phyloP scores from a whole-genome alignment of 371 early-diverging fungal genomes.

The Mortierella sp. region DNA sequence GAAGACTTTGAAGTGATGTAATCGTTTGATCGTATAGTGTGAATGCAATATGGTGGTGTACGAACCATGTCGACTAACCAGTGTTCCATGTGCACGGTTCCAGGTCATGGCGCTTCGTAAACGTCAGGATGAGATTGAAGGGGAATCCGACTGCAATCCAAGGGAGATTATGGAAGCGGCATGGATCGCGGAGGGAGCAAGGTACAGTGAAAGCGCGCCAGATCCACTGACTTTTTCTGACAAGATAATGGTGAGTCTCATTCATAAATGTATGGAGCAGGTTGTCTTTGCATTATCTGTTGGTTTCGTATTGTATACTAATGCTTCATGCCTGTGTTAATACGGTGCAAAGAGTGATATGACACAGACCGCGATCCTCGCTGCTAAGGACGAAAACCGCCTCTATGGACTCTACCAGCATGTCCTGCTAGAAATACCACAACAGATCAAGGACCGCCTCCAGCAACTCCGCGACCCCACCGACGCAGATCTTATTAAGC shows the following conservation, averaged over 20 bases:
- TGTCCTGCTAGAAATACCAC: neutral
- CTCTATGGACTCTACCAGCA: conserved; percentile 24
- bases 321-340: too few relatives aligned
- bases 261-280: too few relatives aligned
- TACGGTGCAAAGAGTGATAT: conserved; percentile 9
- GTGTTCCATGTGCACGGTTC: too few relatives aligned
- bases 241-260: neutral
- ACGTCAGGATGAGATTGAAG: neutral
- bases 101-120: conserved; percentile 19
- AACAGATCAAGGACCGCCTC: conserved; percentile 1
- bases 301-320: too few relatives aligned
- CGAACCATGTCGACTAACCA: too few relatives aligned
- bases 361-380: conserved; percentile 2
- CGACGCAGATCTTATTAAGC: conserved; percentile 1
- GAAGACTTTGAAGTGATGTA: too few relatives aligned
- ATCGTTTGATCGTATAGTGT: too few relatives aligned
- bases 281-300: too few relatives aligned
- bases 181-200: conserved; percentile 1
- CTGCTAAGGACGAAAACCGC: conserved; percentile 7
- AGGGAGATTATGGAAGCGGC: conserved; percentile 6
- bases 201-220: neutral
- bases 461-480: neutral
- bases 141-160: neutral
- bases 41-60: too few relatives aligned
- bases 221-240: neutral